Evolutionary conservation across 768 basidiomycete species (phyloP).

Genomic region (Panaeolus cyanescens): DNA sequence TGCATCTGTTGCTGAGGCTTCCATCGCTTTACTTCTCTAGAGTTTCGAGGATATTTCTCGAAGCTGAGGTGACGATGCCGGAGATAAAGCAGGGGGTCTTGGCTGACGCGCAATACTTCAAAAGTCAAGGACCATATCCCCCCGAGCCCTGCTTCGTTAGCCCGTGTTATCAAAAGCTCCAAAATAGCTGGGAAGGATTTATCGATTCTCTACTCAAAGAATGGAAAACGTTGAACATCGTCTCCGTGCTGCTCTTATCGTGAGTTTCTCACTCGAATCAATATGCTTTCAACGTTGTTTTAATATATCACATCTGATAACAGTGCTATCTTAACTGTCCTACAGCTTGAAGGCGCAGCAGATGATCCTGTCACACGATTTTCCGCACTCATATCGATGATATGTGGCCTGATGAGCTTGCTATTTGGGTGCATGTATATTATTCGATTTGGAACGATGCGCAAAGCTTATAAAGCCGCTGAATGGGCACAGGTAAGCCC

Average conservation of each 20-base stretch:
- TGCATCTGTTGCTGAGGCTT: constrained; percentile 51
- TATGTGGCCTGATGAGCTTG: constrained; percentile 63
- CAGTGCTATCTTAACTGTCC: constrained; percentile 36
- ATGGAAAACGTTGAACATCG: constrained; percentile 38
- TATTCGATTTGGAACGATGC: constrained; percentile 65
- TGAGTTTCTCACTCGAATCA: constrained; percentile 11
- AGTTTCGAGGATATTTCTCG: constrained; percentile 63
- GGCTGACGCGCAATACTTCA: constrained; percentile 12
- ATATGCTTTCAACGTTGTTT: not conserved
- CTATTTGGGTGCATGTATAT: constrained; percentile 68
- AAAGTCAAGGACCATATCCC: not conserved
- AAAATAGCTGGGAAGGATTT: constrained; percentile 29
- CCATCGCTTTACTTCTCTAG: constrained; percentile 69
- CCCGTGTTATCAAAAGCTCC: constrained; percentile 18
- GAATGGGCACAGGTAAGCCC: constrained; percentile 59
- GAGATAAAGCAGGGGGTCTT: constrained; percentile 49
- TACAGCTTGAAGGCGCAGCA: constrained; percentile 41
- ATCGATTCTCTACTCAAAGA: constrained; percentile 31
- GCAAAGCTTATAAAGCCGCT: constrained; percentile 62
- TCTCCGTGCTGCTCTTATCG: constrained; percentile 34
- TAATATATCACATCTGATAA: not conserved
- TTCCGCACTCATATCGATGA: constrained; percentile 55
- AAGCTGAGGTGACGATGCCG: constrained; percentile 60
- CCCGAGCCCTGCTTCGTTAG: constrained; percentile 5
- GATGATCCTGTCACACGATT: constrained; percentile 58